Percentiles rank a stretch among this genome's conserved stretches.
phyloP scores from a whole-genome alignment of 495 filamentous ascomycete genomes.

The Penicillium lividum region DNA sequence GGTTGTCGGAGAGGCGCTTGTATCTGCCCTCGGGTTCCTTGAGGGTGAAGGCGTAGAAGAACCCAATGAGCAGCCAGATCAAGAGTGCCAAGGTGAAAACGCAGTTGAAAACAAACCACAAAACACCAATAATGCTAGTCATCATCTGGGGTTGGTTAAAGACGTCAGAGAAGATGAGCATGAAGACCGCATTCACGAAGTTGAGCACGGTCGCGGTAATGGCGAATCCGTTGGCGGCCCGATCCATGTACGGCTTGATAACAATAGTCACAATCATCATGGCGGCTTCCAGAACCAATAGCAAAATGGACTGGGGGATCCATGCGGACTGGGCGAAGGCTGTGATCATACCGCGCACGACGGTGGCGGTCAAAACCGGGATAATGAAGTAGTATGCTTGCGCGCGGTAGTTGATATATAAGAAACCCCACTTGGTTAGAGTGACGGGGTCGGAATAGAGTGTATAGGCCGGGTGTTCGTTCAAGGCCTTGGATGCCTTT shows the following conservation, averaged over 20 bases:
- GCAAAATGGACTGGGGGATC: slow-evolving; percentile 74
- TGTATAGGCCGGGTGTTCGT: slow-evolving; percentile 94
- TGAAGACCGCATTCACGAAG: slow-evolving; percentile 84
- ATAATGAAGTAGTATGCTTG: slow-evolving; percentile 95
- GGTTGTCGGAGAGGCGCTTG: slow-evolving; percentile 91
- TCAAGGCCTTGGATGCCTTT: slow-evolving; percentile 78
- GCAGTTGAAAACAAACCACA: slow-evolving; percentile 92
- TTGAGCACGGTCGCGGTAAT: slow-evolving; percentile 86
- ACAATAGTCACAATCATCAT: slow-evolving; percentile 77
- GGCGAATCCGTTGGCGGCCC: slow-evolving; percentile 94
- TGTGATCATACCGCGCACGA: slow-evolving; percentile 88
- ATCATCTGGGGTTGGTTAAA: slow-evolving; percentile 82
- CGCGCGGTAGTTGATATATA: slow-evolving; percentile 95
- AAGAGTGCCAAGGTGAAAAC: slow-evolving; percentile 84
- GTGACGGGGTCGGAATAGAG: slow-evolving; percentile 91
- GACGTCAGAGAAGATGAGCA: slow-evolving; percentile 76
- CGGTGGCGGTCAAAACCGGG: slow-evolving; percentile 71
- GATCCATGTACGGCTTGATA: slow-evolving; percentile 95
- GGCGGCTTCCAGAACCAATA: slow-evolving; percentile 80
- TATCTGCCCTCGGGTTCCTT: slow-evolving; percentile 96
- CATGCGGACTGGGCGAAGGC: slow-evolving; percentile 72
- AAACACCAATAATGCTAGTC: slow-evolving; percentile 86
- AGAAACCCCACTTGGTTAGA: slow-evolving; percentile 96
- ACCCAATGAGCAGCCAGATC: slow-evolving; percentile 82
- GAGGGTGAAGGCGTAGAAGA: slow-evolving; percentile 75